phyloP scores from a whole-genome alignment of 345 rosid genomes.

The Viola odorata region DNA sequence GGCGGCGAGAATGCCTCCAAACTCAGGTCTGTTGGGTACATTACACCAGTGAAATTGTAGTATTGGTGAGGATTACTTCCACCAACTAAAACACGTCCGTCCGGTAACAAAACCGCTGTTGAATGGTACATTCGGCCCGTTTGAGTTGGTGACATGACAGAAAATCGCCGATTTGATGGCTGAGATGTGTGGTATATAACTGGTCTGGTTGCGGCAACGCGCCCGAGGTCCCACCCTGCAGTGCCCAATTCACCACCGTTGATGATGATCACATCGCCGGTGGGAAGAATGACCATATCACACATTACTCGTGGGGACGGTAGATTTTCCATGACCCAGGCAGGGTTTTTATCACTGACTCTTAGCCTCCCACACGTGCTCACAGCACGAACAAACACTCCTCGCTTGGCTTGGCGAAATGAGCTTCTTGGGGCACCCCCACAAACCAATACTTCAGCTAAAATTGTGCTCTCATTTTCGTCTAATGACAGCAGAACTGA shows the following conservation, averaged over 20 bases:
- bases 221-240: conserved; percentile 64
- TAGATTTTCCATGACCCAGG: conserved; percentile 73
- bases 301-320: conserved; percentile 79
- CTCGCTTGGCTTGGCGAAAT: conserved; percentile 16
- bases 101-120: conserved; percentile 50
- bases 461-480: conserved; percentile 29
- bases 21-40: conserved; percentile 74
- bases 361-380: conserved; percentile 69
- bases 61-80: conserved; percentile 70
- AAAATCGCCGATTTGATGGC: conserved; percentile 26
- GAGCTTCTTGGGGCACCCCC: conserved; percentile 68
- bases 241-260: conserved; percentile 67
- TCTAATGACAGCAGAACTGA: conserved; percentile 69
- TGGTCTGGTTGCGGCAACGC: conserved; percentile 44
- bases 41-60: conserved; percentile 57
- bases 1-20: conserved; percentile 70
- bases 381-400: conserved; percentile 34
- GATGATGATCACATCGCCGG: conserved; percentile 56
- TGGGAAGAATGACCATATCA: conserved; percentile 74
- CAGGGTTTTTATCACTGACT: conserved; percentile 35
- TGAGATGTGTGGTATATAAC: conserved; percentile 42
- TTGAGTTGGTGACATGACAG: conserved; percentile 38
- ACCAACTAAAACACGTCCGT: conserved; percentile 66
- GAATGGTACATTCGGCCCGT: conserved; percentile 82
- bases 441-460: conserved; percentile 66